Base-by-base conservation (phyloP, 1,139 yeast genomes). In the Candida glucosophila region DNA sequence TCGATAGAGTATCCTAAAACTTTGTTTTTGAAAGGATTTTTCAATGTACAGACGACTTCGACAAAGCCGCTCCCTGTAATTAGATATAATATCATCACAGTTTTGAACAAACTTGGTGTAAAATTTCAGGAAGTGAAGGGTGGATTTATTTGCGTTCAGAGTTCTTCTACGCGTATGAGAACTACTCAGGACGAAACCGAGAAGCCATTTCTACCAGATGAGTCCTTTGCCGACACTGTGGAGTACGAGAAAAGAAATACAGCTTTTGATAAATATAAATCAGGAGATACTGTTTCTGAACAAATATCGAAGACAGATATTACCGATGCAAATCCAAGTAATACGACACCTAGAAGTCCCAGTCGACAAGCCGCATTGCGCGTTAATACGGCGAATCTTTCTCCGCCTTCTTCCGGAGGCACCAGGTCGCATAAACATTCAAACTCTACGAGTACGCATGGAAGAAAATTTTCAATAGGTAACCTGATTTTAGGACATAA, bases 31-130 rank as follows among this genome's bases (percentile, higher is more conserved):
- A 86, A 88, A 51, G 97, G 97, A 1, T 86, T 90, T 45, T 90
- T 90, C 58, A 78, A 92, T 35, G 97, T 88, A 23, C 96, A 86
- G 54, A 82, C 95, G 1, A 90, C 98, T 0, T 85, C 96, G 2
- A 83, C 95, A 4, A 86, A 86, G 43, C 88, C 95, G 13, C 64
- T 90, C 30, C 90, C 93, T 6, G 83, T 82, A 34, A 88, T 90
- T 31, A 74, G 97, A 32, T 75, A 81, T 43, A 88, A 82, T 45
- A 77, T 90, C 25, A 81, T 90, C 17, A 71, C 76, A 17, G 92
- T 82, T 1, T 67, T 90, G 48, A 76, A 75, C 18, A 74, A 74
- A 36, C 61, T 85, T 44, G 88, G 86, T 13, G 92, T 90, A 23
- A 74, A 76, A 37, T 88, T 72, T 48, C 81, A 77, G 36, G 98